Conservation (phyloP, 768 basidiomycete species). For the Pleurotus tuber-regium region DNA sequence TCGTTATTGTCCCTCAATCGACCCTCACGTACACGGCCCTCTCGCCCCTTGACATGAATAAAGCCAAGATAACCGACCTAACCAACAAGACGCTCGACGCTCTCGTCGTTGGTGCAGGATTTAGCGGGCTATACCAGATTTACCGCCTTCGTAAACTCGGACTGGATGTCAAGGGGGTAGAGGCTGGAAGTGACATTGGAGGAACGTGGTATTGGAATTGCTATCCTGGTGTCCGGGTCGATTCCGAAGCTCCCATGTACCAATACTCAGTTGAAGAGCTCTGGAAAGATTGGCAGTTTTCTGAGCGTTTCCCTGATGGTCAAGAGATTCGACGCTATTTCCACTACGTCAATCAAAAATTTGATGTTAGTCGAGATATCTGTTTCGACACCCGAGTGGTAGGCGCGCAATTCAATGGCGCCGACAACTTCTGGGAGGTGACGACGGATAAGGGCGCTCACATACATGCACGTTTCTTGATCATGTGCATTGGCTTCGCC, state of each 20-base stretch:
- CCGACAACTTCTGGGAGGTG: constrained; percentile 20
- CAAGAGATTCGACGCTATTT: constrained; percentile 18
- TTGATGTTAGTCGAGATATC: constrained; percentile 21
- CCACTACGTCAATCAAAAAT: constrained; percentile 21
- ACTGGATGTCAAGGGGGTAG: not conserved
- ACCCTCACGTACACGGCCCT: no score
- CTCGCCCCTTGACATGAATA: not conserved
- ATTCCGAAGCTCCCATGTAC: constrained; percentile 8
- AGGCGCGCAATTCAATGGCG: constrained; percentile 19
- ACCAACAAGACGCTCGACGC: not conserved
- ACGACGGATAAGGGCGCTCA: constrained; percentile 16
- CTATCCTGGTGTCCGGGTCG: constrained; percentile 9
- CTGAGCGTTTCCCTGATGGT: not conserved
- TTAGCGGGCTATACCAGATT: constrained; percentile 2
- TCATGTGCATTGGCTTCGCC: constrained; percentile 23
- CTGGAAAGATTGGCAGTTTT: constrained; percentile 5
- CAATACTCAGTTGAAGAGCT: constrained; percentile 2
- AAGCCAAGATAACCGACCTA: not conserved
- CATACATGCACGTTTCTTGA: constrained; percentile 18
- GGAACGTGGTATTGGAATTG: constrained; percentile 5
- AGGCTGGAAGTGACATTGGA: constrained; percentile 17
- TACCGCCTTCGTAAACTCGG: not conserved
- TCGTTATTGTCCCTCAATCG: no score
- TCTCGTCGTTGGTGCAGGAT: constrained; percentile 6
- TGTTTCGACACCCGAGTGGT: constrained; percentile 21